Base-by-base conservation (phyloP, 495 filamentous ascomycete genomes). In the Aspergillus hancockii region DNA sequence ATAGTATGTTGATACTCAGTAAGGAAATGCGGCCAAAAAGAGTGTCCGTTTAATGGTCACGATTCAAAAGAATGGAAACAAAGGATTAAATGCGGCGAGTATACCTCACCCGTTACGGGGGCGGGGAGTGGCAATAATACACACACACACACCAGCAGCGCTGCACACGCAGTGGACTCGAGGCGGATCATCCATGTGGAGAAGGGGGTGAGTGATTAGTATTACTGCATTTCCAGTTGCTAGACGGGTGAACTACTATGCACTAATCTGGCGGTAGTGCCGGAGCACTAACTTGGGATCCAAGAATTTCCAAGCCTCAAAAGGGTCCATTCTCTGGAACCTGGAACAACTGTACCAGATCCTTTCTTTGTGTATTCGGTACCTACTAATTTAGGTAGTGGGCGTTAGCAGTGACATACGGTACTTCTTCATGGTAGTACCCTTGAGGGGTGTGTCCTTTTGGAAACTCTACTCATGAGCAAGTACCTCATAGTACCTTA, bases 81-180 rank as follows among this genome's bases (percentile, higher is more conserved):
- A 47, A 47, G 43, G 43, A n/a, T 19, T 40, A 28, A 28, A 28
- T 28, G 25, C 25, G n/a, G 36, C 36, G 36, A 40, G 10, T 40
- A n/a, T 13, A n/a, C 36, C 36, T 40, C 2, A n/a, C 19, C 43
- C 43, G 43, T 47, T 47, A 16, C 19, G 43, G 53, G 34, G 18
- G 51, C 47, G 57, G 57, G 57, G 40, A 49, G 57, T 53, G 57
- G 57, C 57, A 59, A 59, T 59, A 59, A 52, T 59, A 45, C 43
- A 40, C 36, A 13, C 12, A n/a, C 10, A 40, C 36, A n/a, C n/a
- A n/a, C n/a, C n/a, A n/a, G n/a, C n/a, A n/a, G n/a, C n/a, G n/a
- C n/a, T n/a, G n/a, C 12, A 23, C 19, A 16, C 8, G 19, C 18
- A 47, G 18, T 47, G 43, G 43, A 23, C 43, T 47, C 8, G 21